phyloP scores from a whole-genome alignment of 2,329 filamentous ascomycete species.

The Stromatinia cepivora region DNA sequence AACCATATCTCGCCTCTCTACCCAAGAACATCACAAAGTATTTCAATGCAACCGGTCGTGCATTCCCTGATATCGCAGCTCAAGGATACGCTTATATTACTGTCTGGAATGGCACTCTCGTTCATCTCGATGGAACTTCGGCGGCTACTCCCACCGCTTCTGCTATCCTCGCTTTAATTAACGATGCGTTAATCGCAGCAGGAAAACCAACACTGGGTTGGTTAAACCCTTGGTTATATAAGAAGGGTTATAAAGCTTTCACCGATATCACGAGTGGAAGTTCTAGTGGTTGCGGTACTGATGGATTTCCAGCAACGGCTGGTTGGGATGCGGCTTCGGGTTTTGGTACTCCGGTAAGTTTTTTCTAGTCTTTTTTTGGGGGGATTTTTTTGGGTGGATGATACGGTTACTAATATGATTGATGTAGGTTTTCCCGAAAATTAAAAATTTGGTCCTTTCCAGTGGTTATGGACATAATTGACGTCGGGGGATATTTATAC shows the following conservation, averaged over 20 bases:
- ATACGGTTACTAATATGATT: not conserved
- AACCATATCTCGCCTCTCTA: conserved; percentile 46
- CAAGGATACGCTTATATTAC: conserved; percentile 57
- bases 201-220: conserved; percentile 48
- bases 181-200: conserved; percentile 58
- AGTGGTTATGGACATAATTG: not conserved
- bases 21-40: conserved; percentile 47
- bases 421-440: conserved; percentile 3
- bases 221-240: conserved; percentile 47
- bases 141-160: conserved; percentile 57
- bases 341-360: conserved; percentile 40
- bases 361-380: not conserved
- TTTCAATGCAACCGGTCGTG: conserved; percentile 49
- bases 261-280: conserved; percentile 45
- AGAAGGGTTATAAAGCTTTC: conserved; percentile 41
- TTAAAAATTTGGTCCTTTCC: conserved; percentile 1
- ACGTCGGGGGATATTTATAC: not conserved
- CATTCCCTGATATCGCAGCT: conserved; percentile 52
- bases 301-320: conserved; percentile 35
- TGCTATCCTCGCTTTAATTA: conserved; percentile 59
- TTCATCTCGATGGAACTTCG: conserved; percentile 51
- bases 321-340: conserved; percentile 45
- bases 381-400: too few relatives aligned
- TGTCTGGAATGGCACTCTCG: conserved; percentile 42
- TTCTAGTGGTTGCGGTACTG: conserved; percentile 42